These are phyloP conservation scores for Mortierella sp. DNA, from an alignment of 371 early-diverging fungal genomes.

Conservation along the genomic window DNA sequence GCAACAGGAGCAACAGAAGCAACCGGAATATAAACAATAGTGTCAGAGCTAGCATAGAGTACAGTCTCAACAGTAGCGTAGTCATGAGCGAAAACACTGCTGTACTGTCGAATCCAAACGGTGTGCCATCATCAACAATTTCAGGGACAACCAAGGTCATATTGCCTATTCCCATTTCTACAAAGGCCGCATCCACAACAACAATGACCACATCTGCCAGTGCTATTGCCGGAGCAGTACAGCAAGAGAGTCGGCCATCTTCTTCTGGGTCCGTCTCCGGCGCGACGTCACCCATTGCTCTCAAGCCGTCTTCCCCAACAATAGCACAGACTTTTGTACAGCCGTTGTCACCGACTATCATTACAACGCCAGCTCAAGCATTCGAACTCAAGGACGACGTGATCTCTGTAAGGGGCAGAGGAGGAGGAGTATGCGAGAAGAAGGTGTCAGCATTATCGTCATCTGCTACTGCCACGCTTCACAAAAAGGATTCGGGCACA, in stretches of 20 bases:
- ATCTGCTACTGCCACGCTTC: slow-evolving; percentile 15
- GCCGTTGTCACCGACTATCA: slow-evolving; percentile 5
- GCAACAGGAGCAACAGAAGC: not conserved
- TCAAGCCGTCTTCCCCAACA: slow-evolving; percentile 15
- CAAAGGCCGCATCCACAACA: slow-evolving; percentile 12
- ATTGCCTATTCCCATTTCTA: slow-evolving; percentile 6
- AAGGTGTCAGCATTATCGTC: slow-evolving; percentile 2
- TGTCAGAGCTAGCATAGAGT: not conserved
- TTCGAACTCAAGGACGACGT: not conserved
- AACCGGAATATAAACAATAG: not conserved
- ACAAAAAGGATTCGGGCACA: slow-evolving; percentile 43
- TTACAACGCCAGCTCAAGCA: not conserved
- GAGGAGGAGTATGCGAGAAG: not conserved
- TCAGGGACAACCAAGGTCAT: not conserved
- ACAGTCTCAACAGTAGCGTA: not conserved
- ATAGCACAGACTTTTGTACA: slow-evolving; percentile 4
- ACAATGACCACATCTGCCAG: slow-evolving; percentile 1
- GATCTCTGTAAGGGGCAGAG: too few relatives aligned
- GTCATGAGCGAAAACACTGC: not conserved
- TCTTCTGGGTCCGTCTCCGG: not conserved
- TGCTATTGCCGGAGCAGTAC: slow-evolving; percentile 1
- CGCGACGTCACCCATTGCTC: slow-evolving; percentile 12
- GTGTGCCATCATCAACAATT: not conserved
- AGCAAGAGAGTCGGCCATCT: not conserved
- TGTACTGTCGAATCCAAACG: not conserved